Evolutionary conservation across 1,139 yeast species (phyloP), one percentile per base, ranked within the genome.

Genomic region (Sugiyamaella neomexicana): DNA sequence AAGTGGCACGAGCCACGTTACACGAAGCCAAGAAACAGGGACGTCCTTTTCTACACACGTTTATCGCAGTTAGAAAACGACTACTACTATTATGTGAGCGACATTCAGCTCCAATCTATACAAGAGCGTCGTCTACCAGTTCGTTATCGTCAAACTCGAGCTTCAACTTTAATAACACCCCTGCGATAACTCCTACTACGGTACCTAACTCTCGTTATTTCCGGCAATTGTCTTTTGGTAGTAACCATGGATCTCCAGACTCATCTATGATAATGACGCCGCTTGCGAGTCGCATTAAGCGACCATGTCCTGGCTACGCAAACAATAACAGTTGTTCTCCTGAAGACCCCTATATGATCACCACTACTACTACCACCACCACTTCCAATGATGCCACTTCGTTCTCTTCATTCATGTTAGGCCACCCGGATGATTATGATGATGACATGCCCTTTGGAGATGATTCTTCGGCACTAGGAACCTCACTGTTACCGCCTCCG

Each of bases 1-100:
- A 68, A 36, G 74, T 69, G 1, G 73, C 74, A 46, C 65, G 66
- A 42, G 64, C 66, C 43, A 64, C 72, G 2, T 51, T 63, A 20
- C 64, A 64, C 43, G 58, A 56, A 23, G 70, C 72, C 36, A 67
- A 63, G 49, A 55, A 48, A 20, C 59, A 62, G 34, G 62, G 67
- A 13, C 43, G 66, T 4, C 57, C 60, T 1, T 71, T 69, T 54
- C 70, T 69, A n/a, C 74, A 71, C 51, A 60, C 67, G 2, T 50
- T 68, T 44, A 59, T 61, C 16, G 68, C 72, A 10, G 64, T 64
- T 12, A 58, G 74, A 40, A 68, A 67, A 34, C 65, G 73, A 12
- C 55, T 71, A 15, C 58, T 69, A 20, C 40, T 61, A 29, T 58
- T 69, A 23, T 66, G 68, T 51, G 59, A 61, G 20, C 58, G 65